These are phyloP conservation scores for Ophiostoma ulmi DNA, from an alignment of 2,329 filamentous ascomycete species.

Conservation along the genomic window DNA sequence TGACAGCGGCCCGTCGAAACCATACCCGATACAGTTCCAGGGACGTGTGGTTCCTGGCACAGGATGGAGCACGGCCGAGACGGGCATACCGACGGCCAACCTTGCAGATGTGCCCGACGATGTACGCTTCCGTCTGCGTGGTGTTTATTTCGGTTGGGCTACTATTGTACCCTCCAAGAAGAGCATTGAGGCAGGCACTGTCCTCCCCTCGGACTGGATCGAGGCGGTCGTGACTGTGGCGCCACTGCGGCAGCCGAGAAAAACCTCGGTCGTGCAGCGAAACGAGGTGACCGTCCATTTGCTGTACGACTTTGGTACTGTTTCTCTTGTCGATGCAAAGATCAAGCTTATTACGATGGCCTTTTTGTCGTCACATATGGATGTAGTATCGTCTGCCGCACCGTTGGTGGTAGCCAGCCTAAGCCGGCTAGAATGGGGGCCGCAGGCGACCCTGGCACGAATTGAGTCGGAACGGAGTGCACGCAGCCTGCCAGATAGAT, in stretches of 20 bases:
- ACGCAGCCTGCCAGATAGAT: conserved; percentile 39
- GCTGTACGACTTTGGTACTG: conserved; percentile 44
- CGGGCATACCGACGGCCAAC: conserved; percentile 51
- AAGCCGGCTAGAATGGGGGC: conserved; percentile 43
- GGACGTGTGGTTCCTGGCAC: conserved; percentile 46
- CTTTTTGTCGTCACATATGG: conserved; percentile 41
- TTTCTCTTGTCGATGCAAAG: conserved; percentile 39
- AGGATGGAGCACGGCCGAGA: conserved; percentile 37
- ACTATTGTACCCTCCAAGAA: conserved; percentile 34
- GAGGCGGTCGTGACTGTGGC: conserved; percentile 55
- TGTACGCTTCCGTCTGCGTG: conserved; percentile 50
- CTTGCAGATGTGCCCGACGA: conserved; percentile 49
- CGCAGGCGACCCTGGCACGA: conserved; percentile 37
- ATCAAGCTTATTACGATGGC: conserved; percentile 57
- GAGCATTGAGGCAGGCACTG: conserved; percentile 30
- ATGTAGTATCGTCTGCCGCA: conserved; percentile 28
- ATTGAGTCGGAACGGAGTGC: conserved; percentile 40
- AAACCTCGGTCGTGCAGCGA: conserved; percentile 36
- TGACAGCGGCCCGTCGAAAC: conserved; percentile 48
- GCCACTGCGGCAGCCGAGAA: conserved; percentile 41
- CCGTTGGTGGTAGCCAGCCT: conserved; percentile 44
- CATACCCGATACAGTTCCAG: conserved; percentile 50
- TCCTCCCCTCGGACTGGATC: conserved; percentile 47
- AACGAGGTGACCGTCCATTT: conserved; percentile 48
- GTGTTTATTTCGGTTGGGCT: conserved; percentile 63